Base-by-base conservation (phyloP, 2,329 filamentous ascomycete genomes). In the Dryadomyces quercivorus region DNA sequence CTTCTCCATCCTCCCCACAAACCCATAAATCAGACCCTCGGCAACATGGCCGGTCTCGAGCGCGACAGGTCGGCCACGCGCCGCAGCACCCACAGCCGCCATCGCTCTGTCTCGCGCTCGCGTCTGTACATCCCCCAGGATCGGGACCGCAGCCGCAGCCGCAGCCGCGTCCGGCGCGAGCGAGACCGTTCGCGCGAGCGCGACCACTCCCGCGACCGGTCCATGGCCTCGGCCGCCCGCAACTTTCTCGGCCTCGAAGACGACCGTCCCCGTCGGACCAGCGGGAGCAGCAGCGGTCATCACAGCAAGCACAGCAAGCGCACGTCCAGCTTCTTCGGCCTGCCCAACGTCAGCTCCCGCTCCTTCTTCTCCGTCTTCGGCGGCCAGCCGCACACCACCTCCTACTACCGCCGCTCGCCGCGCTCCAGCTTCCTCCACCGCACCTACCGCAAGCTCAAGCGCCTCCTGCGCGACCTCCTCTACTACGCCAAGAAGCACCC, bases 401-500 rank as follows among this genome's bases (percentile, higher is more conserved):
- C 79, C 45, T 84, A 86, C 65, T 91, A 90, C 71, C 88, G 88
- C 65, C 86, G 88, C 64, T 86, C 87, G 18, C 88, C 92, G 2
- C 86, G 92, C 61, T 77, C 81, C 57, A 85, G 84, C 64, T 95
- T 94, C 72, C 70, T 95, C 59, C 73, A 81, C 55, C 82, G 84
- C 61, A 75, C 89, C 49, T 77, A 88, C 67, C 80, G 81, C 68
- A 85, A 88, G 63, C 80, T 96, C 57, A 85, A 85, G 65, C 82
- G 85, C 46, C 80, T 95, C 58, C 72, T 95, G 55, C 85, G 86
- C 63, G 84, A 95, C 66, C 81, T 96, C 9, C 75, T 85, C 66
- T 80, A 84, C 66, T 95, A 92, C 71, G 86, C 88, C 63, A 85
- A 88, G 66, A 78, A 82, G 42, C 85, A 96, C 71, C 92, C 91